Percentiles rank a stretch among this genome's conserved stretches.
phyloP scores from a whole-genome alignment of 345 rosid genomes.

The Eucalyptus sideroxylon region DNA sequence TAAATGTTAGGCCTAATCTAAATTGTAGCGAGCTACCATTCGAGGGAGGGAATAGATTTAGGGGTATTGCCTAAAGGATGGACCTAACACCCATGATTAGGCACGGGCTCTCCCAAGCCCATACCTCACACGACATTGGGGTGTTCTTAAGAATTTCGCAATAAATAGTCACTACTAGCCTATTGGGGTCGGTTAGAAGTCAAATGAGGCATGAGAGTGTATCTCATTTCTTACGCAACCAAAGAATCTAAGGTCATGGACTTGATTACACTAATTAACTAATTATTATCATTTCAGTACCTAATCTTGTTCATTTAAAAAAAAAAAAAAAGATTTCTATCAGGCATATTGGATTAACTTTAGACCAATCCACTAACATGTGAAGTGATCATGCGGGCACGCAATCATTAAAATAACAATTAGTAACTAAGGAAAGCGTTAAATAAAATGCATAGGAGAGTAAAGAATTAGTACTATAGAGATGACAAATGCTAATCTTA shows the following conservation, averaged over 20 bases:
- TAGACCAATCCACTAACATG: rapidly evolving
- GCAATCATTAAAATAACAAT: too few species aligned
- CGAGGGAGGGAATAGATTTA: rapidly evolving
- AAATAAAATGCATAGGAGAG: too few species aligned
- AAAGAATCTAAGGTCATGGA: rapidly evolving
- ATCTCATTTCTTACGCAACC: rapidly evolving
- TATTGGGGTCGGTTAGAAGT: rapidly evolving
- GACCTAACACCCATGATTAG: rapidly evolving
- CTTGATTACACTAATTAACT: too few species aligned
- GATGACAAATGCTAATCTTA: too few species aligned
- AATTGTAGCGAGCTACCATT: too few species aligned
- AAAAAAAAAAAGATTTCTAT: too few species aligned
- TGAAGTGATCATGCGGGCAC: rapidly evolving
- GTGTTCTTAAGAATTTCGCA: too few species aligned
- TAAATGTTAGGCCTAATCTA: too few species aligned
- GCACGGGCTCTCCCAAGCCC: too few species aligned
- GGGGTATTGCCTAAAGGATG: rapidly evolving
- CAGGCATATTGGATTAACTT: rapidly evolving
- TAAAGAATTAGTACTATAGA: rapidly evolving
- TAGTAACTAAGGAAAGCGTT: too few species aligned
- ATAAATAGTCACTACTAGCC: rapidly evolving
- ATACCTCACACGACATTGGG: rapidly evolving
- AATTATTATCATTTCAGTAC: rapidly evolving
- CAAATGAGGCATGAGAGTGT: rapidly evolving
- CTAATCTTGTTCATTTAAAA: too few species aligned